phyloP scores from a whole-genome alignment of 768 basidiomycete species.

The Rhodosporidiobolus sp. region DNA sequence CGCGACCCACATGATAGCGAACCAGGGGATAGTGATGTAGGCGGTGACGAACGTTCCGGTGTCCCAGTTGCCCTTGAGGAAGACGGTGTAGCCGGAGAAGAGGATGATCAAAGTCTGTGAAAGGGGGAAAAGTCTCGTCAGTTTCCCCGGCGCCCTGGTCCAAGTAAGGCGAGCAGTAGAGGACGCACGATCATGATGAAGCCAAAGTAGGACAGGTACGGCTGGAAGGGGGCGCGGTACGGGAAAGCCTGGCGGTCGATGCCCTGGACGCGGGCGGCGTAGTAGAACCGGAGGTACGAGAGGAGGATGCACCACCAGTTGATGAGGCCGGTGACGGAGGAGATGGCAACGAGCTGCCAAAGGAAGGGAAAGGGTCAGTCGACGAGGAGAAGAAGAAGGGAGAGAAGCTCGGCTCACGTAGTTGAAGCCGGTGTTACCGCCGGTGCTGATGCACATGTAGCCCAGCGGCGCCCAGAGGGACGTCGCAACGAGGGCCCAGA shows the following conservation, averaged over 20 bases:
- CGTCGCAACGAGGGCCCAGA: slow-evolving; percentile 66
- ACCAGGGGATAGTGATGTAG: slow-evolving; percentile 57
- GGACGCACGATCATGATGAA: slow-evolving; percentile 44
- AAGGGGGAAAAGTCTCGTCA: not conserved
- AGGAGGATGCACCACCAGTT: slow-evolving; percentile 76
- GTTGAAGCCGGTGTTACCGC: slow-evolving; percentile 31
- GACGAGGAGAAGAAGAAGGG: not conserved
- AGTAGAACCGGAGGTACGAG: slow-evolving; percentile 77
- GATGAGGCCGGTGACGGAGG: slow-evolving; percentile 53
- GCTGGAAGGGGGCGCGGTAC: slow-evolving; percentile 62
- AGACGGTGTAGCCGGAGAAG: slow-evolving; percentile 51
- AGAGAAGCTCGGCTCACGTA: slow-evolving; percentile 23
- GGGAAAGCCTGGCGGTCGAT: slow-evolving; percentile 69
- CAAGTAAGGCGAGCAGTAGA: no score
- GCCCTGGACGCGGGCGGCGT: slow-evolving; percentile 77
- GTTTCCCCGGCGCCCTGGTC: no score
- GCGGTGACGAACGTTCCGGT: slow-evolving; percentile 73
- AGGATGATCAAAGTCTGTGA: slow-evolving; percentile 17
- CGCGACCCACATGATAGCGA: slow-evolving; percentile 29
- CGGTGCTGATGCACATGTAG: slow-evolving; percentile 67
- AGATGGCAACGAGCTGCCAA: not conserved
- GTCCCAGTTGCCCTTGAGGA: slow-evolving; percentile 58
- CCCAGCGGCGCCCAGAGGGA: slow-evolving; percentile 60
- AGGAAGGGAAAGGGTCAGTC: not conserved
- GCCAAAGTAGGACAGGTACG: slow-evolving; percentile 50